Evolutionary conservation across 139 green algal genomes (phyloP), one percentile per base, ranked within the genome.

Genomic region (Nannochloris sp.): DNA sequence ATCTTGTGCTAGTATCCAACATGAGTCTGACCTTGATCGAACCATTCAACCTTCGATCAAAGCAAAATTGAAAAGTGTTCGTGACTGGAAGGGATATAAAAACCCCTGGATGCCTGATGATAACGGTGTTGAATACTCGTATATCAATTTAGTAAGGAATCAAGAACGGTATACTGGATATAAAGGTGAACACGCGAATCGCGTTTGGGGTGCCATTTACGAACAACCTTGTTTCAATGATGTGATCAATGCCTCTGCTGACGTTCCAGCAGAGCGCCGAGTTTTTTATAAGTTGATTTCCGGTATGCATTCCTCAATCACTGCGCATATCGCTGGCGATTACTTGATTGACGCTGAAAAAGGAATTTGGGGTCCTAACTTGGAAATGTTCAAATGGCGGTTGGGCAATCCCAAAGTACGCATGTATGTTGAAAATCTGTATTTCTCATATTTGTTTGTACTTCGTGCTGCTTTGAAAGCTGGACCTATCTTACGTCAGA

Each of bases 101-200:
- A 97, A 97, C 73, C 91, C 91, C 5, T 97, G 91, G 91, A 95
- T 96, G 84, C 75, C 78, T 2, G 85, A 94, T 47, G 78, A 95
- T 6, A 75, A 83, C 0, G 73, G 79, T 7, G 73, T 87, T n/a
- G 82, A 96, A 24, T 95, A 89, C 71, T 68, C 81, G 53, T 97
- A 97, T 79, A 89, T 99, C 71, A 95, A 99, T 78, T 73, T 99
- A 33, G 65, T 85, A 35, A 74, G 83, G 29, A 99, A 99, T 79
- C 79, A 80, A 9, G 93, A 99, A 82, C 74, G 87, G 15, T 98
- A 92, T 82, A 99, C 93, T 13, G 93, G 91, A 38, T 83, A 67
- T 64, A 82, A 87, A 70, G 90, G 90, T 6, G 89, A 96, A 74
- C 78, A 95, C 68, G 83, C 92, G 13, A 75, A 91, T 36, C 80